A percentile compares a stretch with the other conserved stretches of the same genome.
phyloP scores from a whole-genome alignment of 2,329 filamentous ascomycete species.

The Fusarium continuum region DNA sequence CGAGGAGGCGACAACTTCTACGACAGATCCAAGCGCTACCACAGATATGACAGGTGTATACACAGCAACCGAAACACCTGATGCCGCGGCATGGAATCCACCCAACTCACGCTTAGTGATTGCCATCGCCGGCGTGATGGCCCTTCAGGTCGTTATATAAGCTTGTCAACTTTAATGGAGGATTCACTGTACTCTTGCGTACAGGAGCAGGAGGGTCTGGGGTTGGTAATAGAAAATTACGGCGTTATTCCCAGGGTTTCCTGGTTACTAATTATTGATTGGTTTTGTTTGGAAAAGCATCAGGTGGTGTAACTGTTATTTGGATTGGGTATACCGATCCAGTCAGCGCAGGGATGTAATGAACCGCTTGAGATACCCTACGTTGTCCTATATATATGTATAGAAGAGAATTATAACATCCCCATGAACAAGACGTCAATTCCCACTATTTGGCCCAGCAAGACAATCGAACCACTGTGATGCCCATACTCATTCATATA shows the following conservation, averaged over 20 bases:
- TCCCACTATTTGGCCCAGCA: too few relatives aligned
- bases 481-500: background rate
- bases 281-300: constrained; percentile 11
- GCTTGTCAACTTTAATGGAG: background rate
- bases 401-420: constrained; percentile 1
- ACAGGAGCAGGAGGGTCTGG: background rate
- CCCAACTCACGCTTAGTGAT: constrained; percentile 13
- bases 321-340: background rate
- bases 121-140: constrained; percentile 23
- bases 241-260: background rate
- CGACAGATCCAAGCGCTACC: constrained; percentile 29
- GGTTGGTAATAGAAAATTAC: background rate
- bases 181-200: background rate
- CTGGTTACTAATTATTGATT: background rate
- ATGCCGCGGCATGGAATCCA: constrained; percentile 27
- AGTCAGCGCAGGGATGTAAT: background rate
- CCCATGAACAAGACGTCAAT: background rate
- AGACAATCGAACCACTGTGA: too few relatives aligned
- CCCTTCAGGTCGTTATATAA: constrained; percentile 2
- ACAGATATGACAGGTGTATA: constrained; percentile 46
- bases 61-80: constrained; percentile 49
- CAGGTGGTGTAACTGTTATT: background rate
- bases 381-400: background rate
- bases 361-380: constrained; percentile 15
- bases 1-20: constrained; percentile 34